A percentile compares a stretch with the other conserved stretches of the same genome.
phyloP scores from a whole-genome alignment of 805 yeast genomes.

The Jamesozyma lodderae region DNA sequence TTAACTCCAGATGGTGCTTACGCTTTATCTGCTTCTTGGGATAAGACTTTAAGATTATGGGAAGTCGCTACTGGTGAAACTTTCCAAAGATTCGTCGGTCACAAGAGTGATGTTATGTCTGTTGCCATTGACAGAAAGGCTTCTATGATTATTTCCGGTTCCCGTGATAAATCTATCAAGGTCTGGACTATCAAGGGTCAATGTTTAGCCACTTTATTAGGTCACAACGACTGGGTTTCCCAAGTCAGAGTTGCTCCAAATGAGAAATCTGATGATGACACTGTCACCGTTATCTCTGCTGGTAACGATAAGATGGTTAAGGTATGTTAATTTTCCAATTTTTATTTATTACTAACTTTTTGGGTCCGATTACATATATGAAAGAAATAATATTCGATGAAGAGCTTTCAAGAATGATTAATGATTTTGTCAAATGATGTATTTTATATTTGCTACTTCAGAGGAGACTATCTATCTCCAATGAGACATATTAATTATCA shows the following conservation, averaged over 20 bases:
- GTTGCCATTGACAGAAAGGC: conserved; percentile 94
- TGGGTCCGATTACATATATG: too few relatives aligned
- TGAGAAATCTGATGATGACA: conserved; percentile 37
- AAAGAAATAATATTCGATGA: too few relatives aligned
- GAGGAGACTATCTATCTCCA: conserved; percentile 61
- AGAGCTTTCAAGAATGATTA: background rate
- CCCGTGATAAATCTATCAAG: conserved; percentile 98
- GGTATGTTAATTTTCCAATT: conserved; percentile 57
- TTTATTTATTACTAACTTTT: conserved; percentile 2
- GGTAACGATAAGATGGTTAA: conserved; percentile 98
- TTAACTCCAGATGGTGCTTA: conserved; percentile 95
- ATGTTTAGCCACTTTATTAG: conserved; percentile 86
- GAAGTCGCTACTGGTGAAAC: conserved; percentile 89
- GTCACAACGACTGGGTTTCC: conserved; percentile 99
- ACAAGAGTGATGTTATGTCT: conserved; percentile 93
- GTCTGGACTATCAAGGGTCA: conserved; percentile 99
- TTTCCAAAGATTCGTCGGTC: conserved; percentile 94
- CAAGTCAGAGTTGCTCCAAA: conserved; percentile 93
- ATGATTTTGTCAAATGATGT: conserved; percentile 53
- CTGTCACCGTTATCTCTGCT: conserved; percentile 82
- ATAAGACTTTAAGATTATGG: conserved; percentile 98
- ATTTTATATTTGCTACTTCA: conserved; percentile 97
- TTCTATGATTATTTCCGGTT: conserved; percentile 96
- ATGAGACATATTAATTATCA: conserved; percentile 92
- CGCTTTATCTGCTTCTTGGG: conserved; percentile 99